These are phyloP conservation scores for Tuber microsphaerosporum DNA, from an alignment of 495 filamentous ascomycete genomes.

Conservation along the genomic window DNA sequence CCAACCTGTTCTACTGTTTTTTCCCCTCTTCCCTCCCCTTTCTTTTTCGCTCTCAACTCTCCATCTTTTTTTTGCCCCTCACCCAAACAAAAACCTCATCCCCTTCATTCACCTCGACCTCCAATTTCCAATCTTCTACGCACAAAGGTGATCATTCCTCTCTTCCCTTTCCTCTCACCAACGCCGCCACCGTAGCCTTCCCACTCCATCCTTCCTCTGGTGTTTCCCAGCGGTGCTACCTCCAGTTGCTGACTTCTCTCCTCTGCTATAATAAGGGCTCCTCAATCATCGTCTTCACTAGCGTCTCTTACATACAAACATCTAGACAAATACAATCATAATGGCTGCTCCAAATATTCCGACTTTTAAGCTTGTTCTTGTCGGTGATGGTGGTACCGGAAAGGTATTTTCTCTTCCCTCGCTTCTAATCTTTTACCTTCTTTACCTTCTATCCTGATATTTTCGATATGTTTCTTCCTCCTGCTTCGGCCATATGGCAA, in stretches of 20 bases:
- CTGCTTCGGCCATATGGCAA: not conserved
- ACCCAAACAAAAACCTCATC: slow-evolving; percentile 36
- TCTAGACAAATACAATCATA: slow-evolving; percentile 15
- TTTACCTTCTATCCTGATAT: slow-evolving; percentile 3
- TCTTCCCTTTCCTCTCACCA: slow-evolving; percentile 7
- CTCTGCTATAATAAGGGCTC: slow-evolving; percentile 12
- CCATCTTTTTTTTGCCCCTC: slow-evolving; percentile 22
- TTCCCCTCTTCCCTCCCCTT: slow-evolving; percentile 31
- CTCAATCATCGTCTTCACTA: slow-evolving; percentile 21
- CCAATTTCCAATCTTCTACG: slow-evolving; percentile 14
- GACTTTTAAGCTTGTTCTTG: slow-evolving; percentile 81
- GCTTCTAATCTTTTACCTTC: slow-evolving; percentile 17
- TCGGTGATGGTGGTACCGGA: slow-evolving; percentile 98
- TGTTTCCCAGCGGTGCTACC: not conserved
- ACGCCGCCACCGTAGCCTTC: not conserved
- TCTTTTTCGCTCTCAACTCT: slow-evolving; percentile 7
- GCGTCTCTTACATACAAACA: slow-evolving; percentile 11
- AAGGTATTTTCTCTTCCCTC: slow-evolving; percentile 61
- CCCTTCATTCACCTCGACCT: slow-evolving; percentile 21
- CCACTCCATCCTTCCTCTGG: not conserved
- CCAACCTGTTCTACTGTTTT: slow-evolving; percentile 26
- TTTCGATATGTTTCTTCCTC: slow-evolving; percentile 18
- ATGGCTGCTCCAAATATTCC: slow-evolving; percentile 41
- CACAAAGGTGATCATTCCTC: slow-evolving; percentile 22
- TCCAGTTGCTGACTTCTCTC: slow-evolving; percentile 23